These are phyloP conservation scores for Leccinum obscurum DNA, from an alignment of 768 basidiomycete species.

Conservation along the genomic window DNA sequence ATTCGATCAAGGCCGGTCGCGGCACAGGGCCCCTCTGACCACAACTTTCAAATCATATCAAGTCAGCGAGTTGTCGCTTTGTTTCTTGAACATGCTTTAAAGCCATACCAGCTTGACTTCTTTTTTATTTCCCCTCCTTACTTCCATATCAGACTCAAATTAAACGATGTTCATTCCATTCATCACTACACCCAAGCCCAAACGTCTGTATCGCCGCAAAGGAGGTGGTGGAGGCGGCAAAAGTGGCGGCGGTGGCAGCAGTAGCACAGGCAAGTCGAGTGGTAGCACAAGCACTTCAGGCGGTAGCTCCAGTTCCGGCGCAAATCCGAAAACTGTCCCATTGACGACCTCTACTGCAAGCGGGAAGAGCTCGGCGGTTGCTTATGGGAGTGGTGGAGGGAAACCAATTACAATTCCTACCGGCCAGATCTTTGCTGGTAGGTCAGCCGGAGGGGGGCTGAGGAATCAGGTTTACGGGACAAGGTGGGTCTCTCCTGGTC, in stretches of 20 bases:
- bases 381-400: conserved; percentile 38
- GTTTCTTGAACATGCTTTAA: neutral
- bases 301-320: conserved; percentile 2
- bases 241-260: conserved; percentile 15
- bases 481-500: conserved; percentile 32
- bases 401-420: conserved; percentile 37
- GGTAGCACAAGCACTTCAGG: conserved; percentile 6
- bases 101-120: neutral
- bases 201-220: conserved; percentile 29
- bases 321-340: conserved; percentile 20
- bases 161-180: conserved; percentile 25
- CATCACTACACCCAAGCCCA: conserved; percentile 3
- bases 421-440: conserved; percentile 47
- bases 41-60: neutral
- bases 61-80: neutral
- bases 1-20: no score
- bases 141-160: neutral
- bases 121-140: neutral
- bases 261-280: conserved; percentile 14
- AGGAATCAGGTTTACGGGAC: conserved; percentile 46
- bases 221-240: conserved; percentile 33
- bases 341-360: conserved; percentile 17
- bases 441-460: conserved; percentile 53
- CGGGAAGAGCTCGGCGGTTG: conserved; percentile 29
- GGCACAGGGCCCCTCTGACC: no score